Percentiles rank a stretch among this genome's conserved stretches.
These are phyloP conservation scores for Parachaetomium inaequale DNA, from an alignment of 495 filamentous ascomycete species.

Conservation along the genomic window DNA sequence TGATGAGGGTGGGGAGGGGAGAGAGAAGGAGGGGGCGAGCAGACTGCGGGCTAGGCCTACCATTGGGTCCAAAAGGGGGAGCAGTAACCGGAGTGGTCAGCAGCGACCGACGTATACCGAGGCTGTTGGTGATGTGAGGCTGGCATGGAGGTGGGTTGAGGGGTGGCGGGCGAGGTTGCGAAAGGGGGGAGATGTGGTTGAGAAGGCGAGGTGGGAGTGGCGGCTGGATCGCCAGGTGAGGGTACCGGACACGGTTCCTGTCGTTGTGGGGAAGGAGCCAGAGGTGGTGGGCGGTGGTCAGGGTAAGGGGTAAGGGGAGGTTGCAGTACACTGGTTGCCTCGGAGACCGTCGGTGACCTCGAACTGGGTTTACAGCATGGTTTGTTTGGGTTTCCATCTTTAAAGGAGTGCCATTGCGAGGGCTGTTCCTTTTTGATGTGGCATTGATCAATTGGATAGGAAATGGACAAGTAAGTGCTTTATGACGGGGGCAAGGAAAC, in stretches of 20 bases:
- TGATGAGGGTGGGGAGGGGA: not conserved
- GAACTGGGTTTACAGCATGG: no score
- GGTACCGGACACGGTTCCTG: not conserved
- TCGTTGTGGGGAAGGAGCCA: slow-evolving; percentile 3
- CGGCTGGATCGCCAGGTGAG: slow-evolving; percentile 11
- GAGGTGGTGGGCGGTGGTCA: not conserved
- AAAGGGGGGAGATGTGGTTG: slow-evolving; percentile 17
- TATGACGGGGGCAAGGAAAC: no score
- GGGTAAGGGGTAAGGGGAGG: not conserved
- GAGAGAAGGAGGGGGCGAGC: not conserved
- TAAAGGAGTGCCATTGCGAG: not conserved
- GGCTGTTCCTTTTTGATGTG: not conserved
- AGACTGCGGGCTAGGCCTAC: not conserved
- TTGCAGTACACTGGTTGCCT: no score
- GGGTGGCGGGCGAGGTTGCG: slow-evolving; percentile 26
- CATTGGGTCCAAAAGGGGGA: not conserved
- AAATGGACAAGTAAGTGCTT: not conserved
- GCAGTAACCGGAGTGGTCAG: not conserved
- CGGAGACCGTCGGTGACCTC: no score
- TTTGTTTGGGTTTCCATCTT: not conserved
- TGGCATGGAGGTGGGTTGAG: slow-evolving; percentile 26
- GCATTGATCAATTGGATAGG: not conserved
- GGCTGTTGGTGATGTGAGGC: slow-evolving; percentile 11
- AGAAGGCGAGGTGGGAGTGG: slow-evolving; percentile 24
- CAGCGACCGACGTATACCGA: not conserved